Conservation (phyloP, 1,284 basidiomycete species). For the Cutaneotrichosporon spelunceum region DNA sequence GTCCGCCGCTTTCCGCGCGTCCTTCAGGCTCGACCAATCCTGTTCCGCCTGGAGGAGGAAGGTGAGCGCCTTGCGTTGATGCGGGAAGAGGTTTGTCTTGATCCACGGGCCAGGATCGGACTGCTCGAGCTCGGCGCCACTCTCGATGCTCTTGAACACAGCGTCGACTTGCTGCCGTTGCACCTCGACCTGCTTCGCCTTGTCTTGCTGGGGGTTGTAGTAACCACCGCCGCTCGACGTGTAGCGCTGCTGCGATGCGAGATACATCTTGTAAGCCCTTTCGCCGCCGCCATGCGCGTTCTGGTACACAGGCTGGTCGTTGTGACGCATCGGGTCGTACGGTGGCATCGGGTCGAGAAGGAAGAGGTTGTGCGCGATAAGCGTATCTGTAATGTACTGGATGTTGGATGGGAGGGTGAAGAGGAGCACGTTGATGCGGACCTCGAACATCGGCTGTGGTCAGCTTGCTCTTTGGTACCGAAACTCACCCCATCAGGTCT, state of each 20-base stretch:
- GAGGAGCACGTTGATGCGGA: slow-evolving; percentile 75
- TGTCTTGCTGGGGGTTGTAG: slow-evolving; percentile 49
- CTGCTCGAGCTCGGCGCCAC: slow-evolving; percentile 79
- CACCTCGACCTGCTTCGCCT: slow-evolving; percentile 80
- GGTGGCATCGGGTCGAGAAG: slow-evolving; percentile 70
- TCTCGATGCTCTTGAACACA: slow-evolving; percentile 81
- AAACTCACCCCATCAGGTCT: slow-evolving; percentile 47
- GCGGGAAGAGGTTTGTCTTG: slow-evolving; percentile 85
- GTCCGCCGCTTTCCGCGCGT: slow-evolving; percentile 37
- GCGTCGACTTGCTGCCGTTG: slow-evolving; percentile 91
- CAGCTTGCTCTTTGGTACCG: background rate
- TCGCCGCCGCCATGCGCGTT: slow-evolving; percentile 70
- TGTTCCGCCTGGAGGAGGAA: slow-evolving; percentile 90
- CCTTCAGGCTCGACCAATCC: slow-evolving; percentile 43
- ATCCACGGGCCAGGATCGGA: slow-evolving; percentile 83
- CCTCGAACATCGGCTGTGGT: slow-evolving; percentile 36
- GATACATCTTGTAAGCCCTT: slow-evolving; percentile 26
- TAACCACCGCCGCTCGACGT: background rate
- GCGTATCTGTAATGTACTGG: slow-evolving; percentile 68
- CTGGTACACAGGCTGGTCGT: slow-evolving; percentile 63
- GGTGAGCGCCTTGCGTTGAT: slow-evolving; percentile 96
- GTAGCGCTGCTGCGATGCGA: slow-evolving; percentile 22
- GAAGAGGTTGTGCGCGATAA: slow-evolving; percentile 65
- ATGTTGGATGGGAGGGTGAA: slow-evolving; percentile 92
- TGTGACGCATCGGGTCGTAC: slow-evolving; percentile 60